Evolutionary conservation across 1,139 yeast genomes (phyloP).

Genomic region (Yamadazyma diospyri): DNA sequence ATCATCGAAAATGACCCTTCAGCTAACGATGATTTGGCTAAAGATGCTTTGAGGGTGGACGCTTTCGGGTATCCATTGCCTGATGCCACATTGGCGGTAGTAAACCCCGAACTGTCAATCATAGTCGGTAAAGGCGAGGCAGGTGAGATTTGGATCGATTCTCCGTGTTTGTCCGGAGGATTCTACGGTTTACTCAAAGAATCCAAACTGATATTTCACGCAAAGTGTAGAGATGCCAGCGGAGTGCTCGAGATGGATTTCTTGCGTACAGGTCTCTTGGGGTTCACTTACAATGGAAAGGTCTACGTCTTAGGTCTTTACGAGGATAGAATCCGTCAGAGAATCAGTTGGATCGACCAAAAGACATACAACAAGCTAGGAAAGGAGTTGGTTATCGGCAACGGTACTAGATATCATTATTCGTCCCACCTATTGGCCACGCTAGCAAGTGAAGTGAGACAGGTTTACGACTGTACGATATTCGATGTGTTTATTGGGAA

Average conservation of each 20-base stretch:
- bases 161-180: constrained; percentile 85
- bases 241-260: constrained; percentile 74
- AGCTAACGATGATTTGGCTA: constrained; percentile 49
- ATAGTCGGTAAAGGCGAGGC: constrained; percentile 70
- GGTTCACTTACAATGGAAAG: constrained; percentile 83
- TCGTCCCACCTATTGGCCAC: constrained; percentile 82
- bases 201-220: constrained; percentile 76
- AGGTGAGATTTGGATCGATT: constrained; percentile 98
- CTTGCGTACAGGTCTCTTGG: constrained; percentile 84
- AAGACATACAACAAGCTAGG: constrained; percentile 31
- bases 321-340: constrained; percentile 86
- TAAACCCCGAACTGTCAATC: constrained; percentile 82
- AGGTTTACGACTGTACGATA: constrained; percentile 85
- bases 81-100: constrained; percentile 89
- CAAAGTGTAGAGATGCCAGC: constrained; percentile 67
- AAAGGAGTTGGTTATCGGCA: constrained; percentile 31
- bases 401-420: constrained; percentile 64
- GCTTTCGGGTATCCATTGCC: constrained; percentile 94
- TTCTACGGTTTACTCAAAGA: constrained; percentile 72
- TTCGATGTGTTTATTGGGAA: constrained; percentile 84
- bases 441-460: constrained; percentile 75
- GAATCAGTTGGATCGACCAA: constrained; percentile 61
- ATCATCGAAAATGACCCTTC: constrained; percentile 62
- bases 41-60: constrained; percentile 64
- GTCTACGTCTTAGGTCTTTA: constrained; percentile 84